phyloP scores from a whole-genome alignment of 208 protist genomes.

The Novymonas esmeraldas region DNA sequence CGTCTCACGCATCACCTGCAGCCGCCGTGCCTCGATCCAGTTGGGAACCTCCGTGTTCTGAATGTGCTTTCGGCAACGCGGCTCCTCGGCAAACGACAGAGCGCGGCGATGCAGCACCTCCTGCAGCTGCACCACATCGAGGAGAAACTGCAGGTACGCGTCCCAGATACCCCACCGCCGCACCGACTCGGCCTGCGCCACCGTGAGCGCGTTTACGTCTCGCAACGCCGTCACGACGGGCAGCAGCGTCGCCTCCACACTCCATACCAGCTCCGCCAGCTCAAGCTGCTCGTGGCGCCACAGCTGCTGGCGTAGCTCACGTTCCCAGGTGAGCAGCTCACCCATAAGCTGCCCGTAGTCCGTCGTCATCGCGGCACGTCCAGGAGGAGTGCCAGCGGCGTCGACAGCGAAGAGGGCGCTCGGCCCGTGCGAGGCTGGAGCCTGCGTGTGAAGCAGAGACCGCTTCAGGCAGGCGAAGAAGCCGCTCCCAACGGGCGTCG shows the following conservation, averaged over 20 bases:
- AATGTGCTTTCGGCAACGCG: slow-evolving; percentile 15
- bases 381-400: background rate
- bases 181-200: slow-evolving; percentile 10
- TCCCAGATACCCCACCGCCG: slow-evolving; percentile 16
- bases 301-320: slow-evolving; percentile 22
- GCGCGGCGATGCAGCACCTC: slow-evolving; percentile 30
- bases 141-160: slow-evolving; percentile 18
- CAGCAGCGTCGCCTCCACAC: slow-evolving; percentile 6
- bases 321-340: slow-evolving; percentile 14
- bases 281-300: slow-evolving; percentile 23
- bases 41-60: slow-evolving; percentile 15
- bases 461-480: slow-evolving; percentile 1
- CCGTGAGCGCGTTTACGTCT: slow-evolving; percentile 9
- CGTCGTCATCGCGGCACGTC: background rate
- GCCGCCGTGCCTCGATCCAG: slow-evolving; percentile 31
- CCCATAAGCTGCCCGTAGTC: background rate
- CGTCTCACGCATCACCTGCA: slow-evolving; percentile 29
- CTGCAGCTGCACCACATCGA: slow-evolving; percentile 15
- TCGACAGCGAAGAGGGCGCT: background rate
- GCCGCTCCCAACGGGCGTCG: background rate
- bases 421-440: too few species aligned
- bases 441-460: background rate
- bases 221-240: slow-evolving; percentile 15
- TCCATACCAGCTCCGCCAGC: slow-evolving; percentile 15
- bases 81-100: slow-evolving; percentile 13